Base-by-base conservation (phyloP, 805 yeast species). In the Naumovozyma baii region DNA sequence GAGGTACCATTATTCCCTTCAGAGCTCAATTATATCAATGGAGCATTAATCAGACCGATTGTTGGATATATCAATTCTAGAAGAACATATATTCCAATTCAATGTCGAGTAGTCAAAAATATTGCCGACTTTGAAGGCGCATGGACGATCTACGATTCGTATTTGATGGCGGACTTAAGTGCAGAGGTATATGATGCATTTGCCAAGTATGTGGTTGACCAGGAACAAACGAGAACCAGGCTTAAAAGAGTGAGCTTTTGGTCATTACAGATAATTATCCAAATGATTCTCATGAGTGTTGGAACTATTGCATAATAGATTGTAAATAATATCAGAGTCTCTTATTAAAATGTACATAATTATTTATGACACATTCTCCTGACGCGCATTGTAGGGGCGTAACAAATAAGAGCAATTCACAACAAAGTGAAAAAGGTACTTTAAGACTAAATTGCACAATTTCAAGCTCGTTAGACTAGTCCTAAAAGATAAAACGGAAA, bases 91-190 rank as follows among this genome's bases (percentile, higher is more conserved):
- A 88, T 92, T 43, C 96, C 95, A 33, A 78, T 90, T 42, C 71
- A 78, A 44, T 85, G 95, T 54, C 75, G 86, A 3, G 78, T 92
- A 7, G 80, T 81, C 26, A 92, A 92, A 56, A 73, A 76, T 34
- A 62, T 87, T 17, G 66, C 69, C 19, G 98, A 92, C 54, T 92
- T 92, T 58, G 87, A 84, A 51, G 98, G 98, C 0, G 76, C 95
- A 5, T 92, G 98, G 98, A 90, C 98, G 1, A 70, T 86, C 2
- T 92, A 87, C 60, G 98, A 92, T 57, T 81, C 92, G 19, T 68
- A 81, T 38, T 67, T 92, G 43, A 86, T 90, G 95, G 92, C 83
- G 55, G 96, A 90, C 55, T 69, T 92, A 37, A 81, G 92, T 20
- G 79, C 79, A 22, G 94, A 85, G 49, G 92, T 90, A 4, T 90